Evolutionary conservation across 1,284 basidiomycete species (phyloP).

Genomic region (Ceratobasidium sp.): DNA sequence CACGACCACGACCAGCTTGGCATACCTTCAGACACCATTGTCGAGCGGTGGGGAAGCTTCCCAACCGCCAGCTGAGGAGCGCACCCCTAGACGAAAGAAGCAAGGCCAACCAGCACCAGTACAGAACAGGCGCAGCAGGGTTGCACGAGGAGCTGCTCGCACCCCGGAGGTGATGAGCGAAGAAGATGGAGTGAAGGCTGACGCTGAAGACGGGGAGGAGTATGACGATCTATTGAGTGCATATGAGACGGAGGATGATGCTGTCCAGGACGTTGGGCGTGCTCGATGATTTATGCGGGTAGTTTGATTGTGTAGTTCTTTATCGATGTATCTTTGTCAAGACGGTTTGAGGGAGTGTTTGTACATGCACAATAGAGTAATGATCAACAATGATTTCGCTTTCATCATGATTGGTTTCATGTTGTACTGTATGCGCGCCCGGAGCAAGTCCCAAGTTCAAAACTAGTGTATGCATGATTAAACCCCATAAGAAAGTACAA

Average conservation of each 20-base stretch:
- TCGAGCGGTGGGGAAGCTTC: not conserved
- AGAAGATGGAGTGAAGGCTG: conserved; percentile 47
- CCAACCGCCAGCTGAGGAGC: conserved; percentile 27
- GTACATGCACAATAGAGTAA: conserved; percentile 28
- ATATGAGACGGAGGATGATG: conserved; percentile 43
- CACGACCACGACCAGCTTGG: conserved; percentile 3
- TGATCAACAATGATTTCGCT: not conserved
- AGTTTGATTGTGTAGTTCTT: not conserved
- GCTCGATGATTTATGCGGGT: conserved; percentile 9
- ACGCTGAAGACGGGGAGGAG: conserved; percentile 48
- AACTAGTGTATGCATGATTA: no score
- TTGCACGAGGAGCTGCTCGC: conserved; percentile 1
- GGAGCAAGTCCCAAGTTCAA: no score
- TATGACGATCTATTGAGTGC: conserved; percentile 45
- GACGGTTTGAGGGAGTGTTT: conserved; percentile 4
- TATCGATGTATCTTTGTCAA: conserved; percentile 4
- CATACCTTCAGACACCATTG: conserved; percentile 8
- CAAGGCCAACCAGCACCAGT: conserved; percentile 9
- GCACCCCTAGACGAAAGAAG: conserved; percentile 27
- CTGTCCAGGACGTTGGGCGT: conserved; percentile 15
- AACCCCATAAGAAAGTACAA: no score
- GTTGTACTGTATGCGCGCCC: no score
- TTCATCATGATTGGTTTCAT: not conserved
- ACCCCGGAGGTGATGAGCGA: conserved; percentile 45
- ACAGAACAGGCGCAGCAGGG: conserved; percentile 22